A percentile compares a stretch with the other conserved stretches of the same genome.
phyloP scores from a whole-genome alignment of 257 asterid genomes.

The Cordia subcordata region DNA sequence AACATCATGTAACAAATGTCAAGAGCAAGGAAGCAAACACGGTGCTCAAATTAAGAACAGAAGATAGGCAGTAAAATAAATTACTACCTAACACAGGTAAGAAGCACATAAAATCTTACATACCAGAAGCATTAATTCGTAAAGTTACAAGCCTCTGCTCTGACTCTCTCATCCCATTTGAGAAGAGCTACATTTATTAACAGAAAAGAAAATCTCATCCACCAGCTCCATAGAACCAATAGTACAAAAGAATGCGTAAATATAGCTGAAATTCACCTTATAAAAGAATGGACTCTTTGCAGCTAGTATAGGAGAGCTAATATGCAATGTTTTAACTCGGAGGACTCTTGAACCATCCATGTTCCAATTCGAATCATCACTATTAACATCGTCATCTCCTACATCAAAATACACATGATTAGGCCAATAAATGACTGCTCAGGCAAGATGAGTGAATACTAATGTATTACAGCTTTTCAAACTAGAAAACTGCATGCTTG shows the following conservation, averaged over 20 bases:
- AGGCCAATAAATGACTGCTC: background rate
- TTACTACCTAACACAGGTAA: background rate
- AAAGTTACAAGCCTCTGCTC: conserved; percentile 26
- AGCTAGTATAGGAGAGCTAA: conserved; percentile 36
- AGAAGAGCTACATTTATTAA: conserved; percentile 18
- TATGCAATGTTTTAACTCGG: conserved; percentile 23
- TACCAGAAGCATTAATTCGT: conserved; percentile 22
- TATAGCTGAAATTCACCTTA: conserved; percentile 11
- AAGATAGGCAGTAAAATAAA: background rate
- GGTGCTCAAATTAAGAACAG: background rate
- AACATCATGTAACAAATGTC: too few relatives aligned
- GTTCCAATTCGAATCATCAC: conserved; percentile 23
- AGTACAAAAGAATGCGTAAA: background rate
- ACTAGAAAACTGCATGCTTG: too few relatives aligned
- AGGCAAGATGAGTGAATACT: background rate
- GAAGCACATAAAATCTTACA: background rate
- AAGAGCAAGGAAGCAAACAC: too few relatives aligned
- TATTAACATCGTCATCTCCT: conserved; percentile 31
- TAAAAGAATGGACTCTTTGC: conserved; percentile 36
- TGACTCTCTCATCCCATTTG: conserved; percentile 26
- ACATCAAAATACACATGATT: conserved; percentile 2
- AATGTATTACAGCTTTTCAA: too few relatives aligned
- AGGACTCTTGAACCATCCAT: conserved; percentile 24
- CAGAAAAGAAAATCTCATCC: background rate
- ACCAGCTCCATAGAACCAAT: background rate